Percentiles rank a stretch among this genome's conserved stretches.
phyloP scores from a whole-genome alignment of 2,329 filamentous ascomycete species.

The Graphiopsis chlorocephala region DNA sequence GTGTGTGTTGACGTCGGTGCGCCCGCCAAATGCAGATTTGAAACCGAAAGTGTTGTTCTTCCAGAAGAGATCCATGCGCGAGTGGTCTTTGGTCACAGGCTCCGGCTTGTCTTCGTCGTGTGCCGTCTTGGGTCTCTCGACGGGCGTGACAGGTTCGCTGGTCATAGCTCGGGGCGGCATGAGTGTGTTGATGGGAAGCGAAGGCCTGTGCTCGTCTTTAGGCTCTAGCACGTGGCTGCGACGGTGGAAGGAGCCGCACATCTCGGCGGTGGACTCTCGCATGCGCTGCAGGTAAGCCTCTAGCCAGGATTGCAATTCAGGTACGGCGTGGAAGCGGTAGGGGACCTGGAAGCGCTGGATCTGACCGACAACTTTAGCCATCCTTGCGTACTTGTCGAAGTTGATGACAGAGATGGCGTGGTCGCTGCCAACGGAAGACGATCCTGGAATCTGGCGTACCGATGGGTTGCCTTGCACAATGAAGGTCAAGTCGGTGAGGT shows the following conservation, averaged over 20 bases:
- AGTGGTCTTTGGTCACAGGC: constrained; percentile 13
- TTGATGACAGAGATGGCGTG: constrained; percentile 79
- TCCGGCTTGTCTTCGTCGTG: constrained; percentile 11
- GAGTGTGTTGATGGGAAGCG: not conserved
- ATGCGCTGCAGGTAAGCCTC: constrained; percentile 76
- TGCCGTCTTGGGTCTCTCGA: constrained; percentile 24
- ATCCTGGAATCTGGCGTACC: constrained; percentile 68
- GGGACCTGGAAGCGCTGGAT: constrained; percentile 95
- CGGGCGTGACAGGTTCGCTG: constrained; percentile 3
- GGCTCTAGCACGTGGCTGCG: constrained; percentile 84
- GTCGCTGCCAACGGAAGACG: constrained; percentile 51
- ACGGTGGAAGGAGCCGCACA: constrained; percentile 69
- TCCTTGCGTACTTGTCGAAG: constrained; percentile 94
- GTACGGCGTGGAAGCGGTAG: constrained; percentile 76
- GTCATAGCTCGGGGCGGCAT: not conserved
- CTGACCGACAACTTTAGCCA: constrained; percentile 91
- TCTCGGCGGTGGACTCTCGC: constrained; percentile 60
- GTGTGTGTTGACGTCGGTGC: constrained; percentile 7
- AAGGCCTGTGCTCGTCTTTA: constrained; percentile 17
- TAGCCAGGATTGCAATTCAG: constrained; percentile 92
- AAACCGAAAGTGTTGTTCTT: constrained; percentile 20
- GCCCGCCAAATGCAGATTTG: constrained; percentile 14
- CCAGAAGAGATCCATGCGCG: constrained; percentile 21
- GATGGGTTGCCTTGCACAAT: constrained; percentile 90
- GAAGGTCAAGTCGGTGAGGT: constrained; percentile 93